phyloP scores from a whole-genome alignment of 2,329 filamentous ascomycete genomes.

The Colletotrichum liriopes region DNA sequence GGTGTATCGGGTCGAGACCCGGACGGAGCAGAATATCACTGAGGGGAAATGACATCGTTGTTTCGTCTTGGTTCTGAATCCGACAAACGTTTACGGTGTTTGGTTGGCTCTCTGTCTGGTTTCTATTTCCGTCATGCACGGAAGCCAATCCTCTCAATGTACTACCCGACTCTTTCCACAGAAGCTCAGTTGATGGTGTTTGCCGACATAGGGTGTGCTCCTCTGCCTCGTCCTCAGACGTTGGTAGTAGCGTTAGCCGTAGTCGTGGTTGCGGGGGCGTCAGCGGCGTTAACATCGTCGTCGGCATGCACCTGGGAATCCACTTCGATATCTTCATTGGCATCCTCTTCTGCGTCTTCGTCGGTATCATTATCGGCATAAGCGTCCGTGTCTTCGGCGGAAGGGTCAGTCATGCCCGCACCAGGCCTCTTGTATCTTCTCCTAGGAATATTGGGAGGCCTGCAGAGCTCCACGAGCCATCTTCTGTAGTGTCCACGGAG shows the following conservation, averaged over 20 bases:
- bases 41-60: conserved; percentile 9
- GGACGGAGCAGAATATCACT: neutral
- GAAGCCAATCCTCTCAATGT: neutral
- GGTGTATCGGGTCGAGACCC: neutral
- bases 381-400: neutral
- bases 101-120: neutral
- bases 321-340: neutral
- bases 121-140: neutral
- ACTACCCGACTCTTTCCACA: neutral
- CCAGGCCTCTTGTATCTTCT: neutral
- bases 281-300: neutral
- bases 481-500: neutral
- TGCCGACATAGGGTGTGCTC: neutral
- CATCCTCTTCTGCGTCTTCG: neutral
- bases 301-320: neutral
- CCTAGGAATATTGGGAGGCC: neutral
- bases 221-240: neutral
- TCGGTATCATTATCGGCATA: neutral
- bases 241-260: neutral
- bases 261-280: too few relatives aligned
- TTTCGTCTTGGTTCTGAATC: neutral
- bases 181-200: too few relatives aligned
- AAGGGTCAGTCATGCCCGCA: neutral
- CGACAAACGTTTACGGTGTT: neutral
- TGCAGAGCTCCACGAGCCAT: neutral